These are phyloP conservation scores for Rhododendron vialii DNA, from an alignment of 148 eudicot genomes.

Conservation along the genomic window DNA sequence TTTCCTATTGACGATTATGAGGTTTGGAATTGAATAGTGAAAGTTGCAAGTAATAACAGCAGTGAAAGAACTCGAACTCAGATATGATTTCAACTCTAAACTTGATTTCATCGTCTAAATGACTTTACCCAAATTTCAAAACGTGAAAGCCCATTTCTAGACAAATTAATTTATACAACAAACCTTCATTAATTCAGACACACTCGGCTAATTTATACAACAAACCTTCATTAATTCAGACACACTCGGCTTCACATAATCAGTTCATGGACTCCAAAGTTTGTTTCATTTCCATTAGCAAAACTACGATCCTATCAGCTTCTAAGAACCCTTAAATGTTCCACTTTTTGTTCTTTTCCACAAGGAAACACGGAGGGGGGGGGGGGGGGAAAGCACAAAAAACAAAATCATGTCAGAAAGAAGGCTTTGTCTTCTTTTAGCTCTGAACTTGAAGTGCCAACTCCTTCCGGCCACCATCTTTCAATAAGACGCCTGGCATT, in stretches of 20 bases:
- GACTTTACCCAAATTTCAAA: not conserved
- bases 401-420: not conserved
- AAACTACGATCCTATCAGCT: not conserved
- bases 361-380: too few relatives aligned
- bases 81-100: not conserved
- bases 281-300: not conserved
- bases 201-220: not conserved
- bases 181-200: not conserved
- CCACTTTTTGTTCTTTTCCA: not conserved
- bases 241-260: not conserved
- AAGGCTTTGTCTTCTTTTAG: not conserved
- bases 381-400: not conserved
- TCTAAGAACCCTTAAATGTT: not conserved
- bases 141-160: not conserved
- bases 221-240: not conserved
- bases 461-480: conserved; percentile 12
- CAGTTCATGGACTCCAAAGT: not conserved
- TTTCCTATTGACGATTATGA: not conserved
- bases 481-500: conserved; percentile 12
- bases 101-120: not conserved
- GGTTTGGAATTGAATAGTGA: not conserved
- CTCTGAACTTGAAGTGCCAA: conserved; percentile 16
- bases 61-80: not conserved
- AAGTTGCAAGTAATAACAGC: not conserved
- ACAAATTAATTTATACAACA: not conserved